Base-by-base conservation (phyloP, 768 basidiomycete genomes). In the Serpula lacrymans region DNA sequence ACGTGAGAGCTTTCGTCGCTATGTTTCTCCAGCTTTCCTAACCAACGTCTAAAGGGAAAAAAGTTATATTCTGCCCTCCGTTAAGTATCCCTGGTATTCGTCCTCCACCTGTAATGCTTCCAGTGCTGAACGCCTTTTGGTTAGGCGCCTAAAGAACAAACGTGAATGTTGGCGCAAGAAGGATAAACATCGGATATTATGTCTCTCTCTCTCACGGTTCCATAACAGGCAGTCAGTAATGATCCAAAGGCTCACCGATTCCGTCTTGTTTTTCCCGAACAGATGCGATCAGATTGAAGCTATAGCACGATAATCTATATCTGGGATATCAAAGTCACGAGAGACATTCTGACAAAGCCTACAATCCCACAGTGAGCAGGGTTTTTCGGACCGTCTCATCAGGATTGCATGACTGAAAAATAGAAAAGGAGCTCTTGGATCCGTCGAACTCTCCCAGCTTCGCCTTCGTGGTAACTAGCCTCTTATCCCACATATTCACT, bases 381-480 rank as follows among this genome's bases (percentile, higher is more conserved):
- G 32, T 42, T 38, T n/a, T n/a, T 37, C 53, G 50, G 47, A 29
- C 54, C 47, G 47, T 38, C 11, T 13, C 31, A n/a, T n/a, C n/a
- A n/a, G n/a, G n/a, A n/a, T n/a, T n/a, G n/a, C n/a, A n/a, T n/a
- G n/a, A n/a, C n/a, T n/a, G n/a, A n/a, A n/a, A n/a, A n/a, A n/a
- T n/a, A n/a, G n/a, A n/a, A n/a, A n/a, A n/a, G n/a, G n/a, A n/a
- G n/a, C n/a, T n/a, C n/a, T n/a, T n/a, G n/a, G n/a, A n/a, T n/a
- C n/a, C n/a, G n/a, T n/a, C n/a, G n/a, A n/a, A n/a, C n/a, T n/a
- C n/a, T n/a, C n/a, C n/a, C n/a, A n/a, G n/a, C n/a, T n/a, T n/a
- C n/a, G n/a, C n/a, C n/a, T n/a, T n/a, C n/a, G n/a, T n/a, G n/a
- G n/a, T n/a, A n/a, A n/a, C n/a, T n/a, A n/a, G n/a, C n/a, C n/a